These are phyloP conservation scores for Carpinus fangiana DNA, from an alignment of 306 rosid species.

Conservation along the genomic window DNA sequence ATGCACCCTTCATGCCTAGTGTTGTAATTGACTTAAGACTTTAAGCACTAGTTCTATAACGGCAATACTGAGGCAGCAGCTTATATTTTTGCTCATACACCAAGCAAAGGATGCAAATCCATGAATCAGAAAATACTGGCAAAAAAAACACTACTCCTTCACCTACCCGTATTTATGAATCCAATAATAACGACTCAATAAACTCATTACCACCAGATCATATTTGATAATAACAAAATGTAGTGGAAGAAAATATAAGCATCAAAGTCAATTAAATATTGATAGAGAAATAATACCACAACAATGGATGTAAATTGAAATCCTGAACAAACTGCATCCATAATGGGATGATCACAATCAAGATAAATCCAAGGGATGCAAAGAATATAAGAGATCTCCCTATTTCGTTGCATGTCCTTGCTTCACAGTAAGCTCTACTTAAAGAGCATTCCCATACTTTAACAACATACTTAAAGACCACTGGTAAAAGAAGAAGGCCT, in stretches of 20 bases:
- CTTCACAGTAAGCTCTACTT: conserved; percentile 41
- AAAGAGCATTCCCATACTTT: conserved; percentile 57
- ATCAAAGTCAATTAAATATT: conserved; percentile 19
- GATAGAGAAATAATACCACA: conserved; percentile 53
- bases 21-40: not conserved
- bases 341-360: conserved; percentile 60
- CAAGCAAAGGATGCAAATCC: not conserved
- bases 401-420: conserved; percentile 55
- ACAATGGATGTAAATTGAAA: conserved; percentile 71
- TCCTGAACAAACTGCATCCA: conserved; percentile 89
- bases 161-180: not conserved
- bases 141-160: not conserved
- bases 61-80: not conserved
- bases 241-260: conserved; percentile 19
- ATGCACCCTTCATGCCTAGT: not conserved
- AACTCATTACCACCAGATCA: conserved; percentile 8
- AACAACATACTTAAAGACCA: conserved; percentile 60
- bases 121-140: conserved; percentile 3
- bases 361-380: conserved; percentile 57
- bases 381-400: conserved; percentile 66
- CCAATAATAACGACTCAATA: conserved; percentile 20
- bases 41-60: not conserved
- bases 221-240: conserved; percentile 20
- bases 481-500: conserved; percentile 81
- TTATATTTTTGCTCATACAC: conserved; percentile 1